Base-by-base conservation (phyloP, 768 basidiomycete species). In the Pisolithus sp. region DNA sequence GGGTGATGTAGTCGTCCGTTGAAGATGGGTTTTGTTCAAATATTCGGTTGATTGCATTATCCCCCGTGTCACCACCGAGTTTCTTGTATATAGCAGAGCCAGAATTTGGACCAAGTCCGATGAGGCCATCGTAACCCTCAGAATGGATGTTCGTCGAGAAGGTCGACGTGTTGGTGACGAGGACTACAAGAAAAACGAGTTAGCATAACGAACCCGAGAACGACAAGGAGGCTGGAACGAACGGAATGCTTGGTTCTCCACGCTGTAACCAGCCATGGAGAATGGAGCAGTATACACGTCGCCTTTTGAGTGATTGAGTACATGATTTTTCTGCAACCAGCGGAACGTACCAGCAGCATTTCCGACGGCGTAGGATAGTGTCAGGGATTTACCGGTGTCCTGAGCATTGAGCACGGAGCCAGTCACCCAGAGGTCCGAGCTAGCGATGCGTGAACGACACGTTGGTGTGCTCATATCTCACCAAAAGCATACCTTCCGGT, bases 81-180 rank as follows among this genome's bases (percentile, higher is more conserved):
- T 79, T 80, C 54, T 81, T 73, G 52, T 73, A 76, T 55, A 90
- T 78, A 39, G 77, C 69, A 47, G 85, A 87, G 42, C 82, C 85
- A 23, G 76, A 66, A 69, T 86, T 86, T 28, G 87, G 87, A n/a
- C 88, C 88, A 17, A 90, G 77, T 21, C 88, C 88, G 26, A 90
- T 71, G 18, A 90, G 78, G 38, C 88, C 88, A 51, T 82, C 76
- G 57, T 81, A 85, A 0, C 81, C 84, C 60, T 86, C 78, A 3
- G 74, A 46, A 34, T 75, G 67, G 60, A 85, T 81, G 58, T 86
- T 68, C 15, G 76, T 66, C 5, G 84, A 79, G 64, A 90, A 88
- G 9, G 77, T 73, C 41, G 78, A 79, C 4, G 82, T 79, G 57
- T 88, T 74, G 2, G 71, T 60, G 31, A 87, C 86, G 24, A 82